Base-by-base conservation (phyloP, 164 flowering plant species). In the Annona squamosa region DNA sequence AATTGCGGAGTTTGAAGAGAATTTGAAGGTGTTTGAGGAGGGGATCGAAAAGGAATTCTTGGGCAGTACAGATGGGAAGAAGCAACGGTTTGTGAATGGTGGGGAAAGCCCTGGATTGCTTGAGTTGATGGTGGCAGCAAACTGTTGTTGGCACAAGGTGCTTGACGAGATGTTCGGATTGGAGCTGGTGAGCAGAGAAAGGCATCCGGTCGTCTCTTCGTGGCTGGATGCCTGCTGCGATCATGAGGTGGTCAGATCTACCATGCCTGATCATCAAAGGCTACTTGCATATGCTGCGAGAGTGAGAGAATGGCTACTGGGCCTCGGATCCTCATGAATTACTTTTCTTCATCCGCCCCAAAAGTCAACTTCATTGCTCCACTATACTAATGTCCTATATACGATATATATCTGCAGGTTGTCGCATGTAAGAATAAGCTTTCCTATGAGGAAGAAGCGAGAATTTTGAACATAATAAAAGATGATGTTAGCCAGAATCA, bases 1-100 rank as follows among this genome's bases (percentile, higher is more conserved):
- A 16, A 12, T 48, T 5, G n/a, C 71, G 67, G 78, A 80, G 41
- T 48, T 74, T 19, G 16, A 1, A 5, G 78, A 75, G 77, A 86
- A 74, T 9, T 56, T 81, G 61, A 64, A 46, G 9, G 18, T 81
- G 17, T 6, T 83, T 1, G 85, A 79, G 77, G 78, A 81, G 77
- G 71, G 79, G 1, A 12, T 76, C 18, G 41, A 72, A 16, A 72
- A 59, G 26, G 72, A 76, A 41, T 72, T 72, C 43, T 62, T 37
- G 9, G 57, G 71, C 26, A n/a, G n/a, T n/a, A n/a, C n/a, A n/a
- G n/a, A n/a, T n/a, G 57, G 71, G 69, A 46, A 26, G 41, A n/a
- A n/a, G n/a, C n/a, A n/a, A n/a, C 69, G 46, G 17, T 69, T 48
- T 48, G 52, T 13, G 44, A 67, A 67, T 43, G 69, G 69, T 13